Evolutionary conservation across 2,329 filamentous ascomycete genomes (phyloP), one percentile per base, ranked within the genome.

Genomic region (Paraconiothyrium brasiliense): DNA sequence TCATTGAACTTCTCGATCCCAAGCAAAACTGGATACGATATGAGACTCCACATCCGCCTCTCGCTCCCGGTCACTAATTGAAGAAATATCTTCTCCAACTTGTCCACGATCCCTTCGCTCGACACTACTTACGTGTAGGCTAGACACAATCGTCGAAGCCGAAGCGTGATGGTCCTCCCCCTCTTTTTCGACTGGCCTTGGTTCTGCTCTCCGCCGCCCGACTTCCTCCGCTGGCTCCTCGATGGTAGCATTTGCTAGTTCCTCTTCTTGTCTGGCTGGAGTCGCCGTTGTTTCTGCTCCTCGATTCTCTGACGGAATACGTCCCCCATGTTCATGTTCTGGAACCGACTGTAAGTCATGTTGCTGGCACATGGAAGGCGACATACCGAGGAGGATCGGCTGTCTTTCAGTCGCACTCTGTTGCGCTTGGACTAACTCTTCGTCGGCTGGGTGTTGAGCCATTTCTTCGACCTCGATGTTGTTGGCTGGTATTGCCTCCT

Each of bases 141-240:
- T 64, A 5, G 59, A 65, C 27, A 63, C 57, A 27, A 64, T 50
- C 13, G 59, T 65, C 35, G 52, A 63, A 24, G 54, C 47, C 27
- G 55, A 59, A 50, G 44, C 30, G n/a, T 48, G 22, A 34, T 55
- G 52, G 13, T 10, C 35, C 9, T 35, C 47, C 43, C 51, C 37
- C 20, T 44, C 20, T 54, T 56, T n/a, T 32, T 22, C 41, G 35
- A 16, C 24, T 30, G 3, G 16, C 2, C 1, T 43, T 6, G 22
- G 35, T n/a, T 8, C 14, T 22, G 24, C 4, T 30, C 24, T 22
- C 11, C n/a, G 35, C 30, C 20, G 20, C 8, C 8, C 14, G 13
- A 7, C 22, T 22, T 6, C 49, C 10, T 34, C 30, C 9, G 34
- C n/a, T 50, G 11, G 48, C 11, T 22, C 16, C 8, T 50, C 14